Base-by-base conservation (phyloP, 495 filamentous ascomycete species). In the Xylaria sp. region DNA sequence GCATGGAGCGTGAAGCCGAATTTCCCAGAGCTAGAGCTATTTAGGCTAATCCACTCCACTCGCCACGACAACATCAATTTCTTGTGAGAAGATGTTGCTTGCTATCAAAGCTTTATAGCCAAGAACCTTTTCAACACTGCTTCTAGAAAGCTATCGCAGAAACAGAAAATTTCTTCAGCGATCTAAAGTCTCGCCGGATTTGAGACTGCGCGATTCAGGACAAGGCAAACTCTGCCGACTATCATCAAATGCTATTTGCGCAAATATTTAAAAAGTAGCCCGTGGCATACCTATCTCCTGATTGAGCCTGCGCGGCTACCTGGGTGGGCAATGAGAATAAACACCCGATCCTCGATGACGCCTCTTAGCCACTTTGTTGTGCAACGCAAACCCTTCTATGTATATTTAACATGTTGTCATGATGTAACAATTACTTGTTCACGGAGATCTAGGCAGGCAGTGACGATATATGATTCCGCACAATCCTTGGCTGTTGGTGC, bases 341-440 rank as follows among this genome's bases (percentile, higher is more conserved):
- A 85, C 17, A 88, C 85, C 65, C 89, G 83, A 8, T 83, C 81
- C 2, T 78, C 78, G 0, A 77, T 77, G 24, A 91, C 68, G 26
- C 79, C 81, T n/a, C 88, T 90, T 35, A 89, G 80, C 90, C 90
- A 93, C 76, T 88, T 90, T 57, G 83, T 81, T 21, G 86, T 88
- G 71, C 88, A 90, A 11, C 81, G 82, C 53, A 82, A 76, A 52
- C 84, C 79, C 9, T 80, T 6, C 81, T 83, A 67, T 87, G 88
- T 52, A 85, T 75, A 73, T 82, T 79, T 40, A 83, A 82, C 44
- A 82, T 74, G 76, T 90, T 80, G 70, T 93, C 91, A 0, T 90
- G 80, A 75, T 93, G 92, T 33, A 92, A 84, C 0, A 88, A 90
- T 90, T 90, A 93, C n/a, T 86, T 82, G 75, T 88, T 90, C 35